Evolutionary conservation across 2,329 filamentous ascomycete species (phyloP).

Genomic region (Arthrobotrys sphaeroides): DNA sequence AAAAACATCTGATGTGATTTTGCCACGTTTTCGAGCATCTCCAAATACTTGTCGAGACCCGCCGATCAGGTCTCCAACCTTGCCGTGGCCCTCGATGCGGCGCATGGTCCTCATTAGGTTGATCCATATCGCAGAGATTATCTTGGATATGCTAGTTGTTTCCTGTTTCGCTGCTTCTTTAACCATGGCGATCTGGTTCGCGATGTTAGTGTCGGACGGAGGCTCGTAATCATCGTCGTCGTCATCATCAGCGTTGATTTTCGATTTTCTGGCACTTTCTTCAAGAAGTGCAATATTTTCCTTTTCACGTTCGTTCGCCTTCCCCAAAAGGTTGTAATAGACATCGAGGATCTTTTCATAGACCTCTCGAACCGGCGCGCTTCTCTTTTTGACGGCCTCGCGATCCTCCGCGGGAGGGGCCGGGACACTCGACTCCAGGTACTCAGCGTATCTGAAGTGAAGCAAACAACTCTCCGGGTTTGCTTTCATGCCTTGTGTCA

Average conservation of each 20-base stretch:
- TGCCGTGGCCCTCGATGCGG: conserved; percentile 84
- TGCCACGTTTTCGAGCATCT: conserved; percentile 85
- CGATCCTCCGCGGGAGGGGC: conserved; percentile 69
- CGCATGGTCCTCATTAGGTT: conserved; percentile 92
- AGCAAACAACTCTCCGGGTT: conserved; percentile 94
- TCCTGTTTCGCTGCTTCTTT: conserved; percentile 71
- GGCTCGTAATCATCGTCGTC: conserved; percentile 64
- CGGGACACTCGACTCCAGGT: conserved; percentile 80
- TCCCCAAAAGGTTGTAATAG: conserved; percentile 85
- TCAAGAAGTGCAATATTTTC: conserved; percentile 69
- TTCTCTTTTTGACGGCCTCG: conserved; percentile 71
- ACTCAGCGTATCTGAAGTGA: conserved; percentile 87
- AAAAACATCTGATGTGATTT: conserved; percentile 93
- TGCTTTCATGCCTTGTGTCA: conserved; percentile 82
- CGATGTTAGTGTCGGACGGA: conserved; percentile 66
- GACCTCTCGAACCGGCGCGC: conserved; percentile 79
- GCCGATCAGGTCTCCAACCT: conserved; percentile 72
- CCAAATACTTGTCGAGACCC: conserved; percentile 89
- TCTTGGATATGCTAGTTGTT: conserved; percentile 78
- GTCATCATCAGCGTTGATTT: conserved; percentile 63
- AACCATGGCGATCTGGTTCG: conserved; percentile 68
- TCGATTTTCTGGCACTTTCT: conserved; percentile 62
- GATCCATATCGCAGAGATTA: conserved; percentile 93
- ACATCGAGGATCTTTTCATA: conserved; percentile 84
- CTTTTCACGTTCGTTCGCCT: conserved; percentile 72